Evolutionary conservation across 352 stramenopile species (phyloP), one percentile per base, ranked within the genome.

Genomic region (Pythium dissimile): DNA sequence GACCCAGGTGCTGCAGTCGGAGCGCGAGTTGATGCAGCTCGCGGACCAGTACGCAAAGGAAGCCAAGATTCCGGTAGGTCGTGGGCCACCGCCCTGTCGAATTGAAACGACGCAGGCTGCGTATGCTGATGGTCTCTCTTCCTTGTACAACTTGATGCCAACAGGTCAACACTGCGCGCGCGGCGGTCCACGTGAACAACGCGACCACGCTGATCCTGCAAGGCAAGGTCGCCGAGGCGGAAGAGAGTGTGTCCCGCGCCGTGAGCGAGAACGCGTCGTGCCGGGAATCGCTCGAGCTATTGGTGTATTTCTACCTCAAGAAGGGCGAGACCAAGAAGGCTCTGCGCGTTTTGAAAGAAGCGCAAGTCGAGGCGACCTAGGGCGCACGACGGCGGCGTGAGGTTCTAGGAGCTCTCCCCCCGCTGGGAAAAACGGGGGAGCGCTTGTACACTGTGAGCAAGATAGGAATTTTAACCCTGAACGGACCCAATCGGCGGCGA

Each of bases 301-400:
- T 95, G 69, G 85, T 95, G 52, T 95, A 95, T 68, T 84, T 95
- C 50, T 66, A 92, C 56, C 64, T 95, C 44, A 92, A 90, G 75
- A 95, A 95, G 72, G 83, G 81, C 20, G 83, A 93, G 58, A 86
- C 83, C 59, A 95, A 93, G 74, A 95, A 95, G 63, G 83, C 85
- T 27, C 66, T 91, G 66, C 85, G 84, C 20, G 83, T 95, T 47
- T 64, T 95, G 37, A 93, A 93, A 73, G 85, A 92, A 66, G 85
- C 85, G 18, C 85, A 92, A 42, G 82, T 95, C 41, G 34, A n/a
- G n/a, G n/a, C n/a, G n/a, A n/a, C n/a, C n/a, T n/a, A n/a, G n/a
- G n/a, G n/a, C n/a, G n/a, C n/a, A n/a, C n/a, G n/a, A n/a, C n/a
- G n/a, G 45, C 60, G 20, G 54, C 46, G 24, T 62, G 59, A 42